These are phyloP conservation scores for Sequoiadendron giganteum DNA, from an alignment of 75 land plant species.

Conservation along the genomic window DNA sequence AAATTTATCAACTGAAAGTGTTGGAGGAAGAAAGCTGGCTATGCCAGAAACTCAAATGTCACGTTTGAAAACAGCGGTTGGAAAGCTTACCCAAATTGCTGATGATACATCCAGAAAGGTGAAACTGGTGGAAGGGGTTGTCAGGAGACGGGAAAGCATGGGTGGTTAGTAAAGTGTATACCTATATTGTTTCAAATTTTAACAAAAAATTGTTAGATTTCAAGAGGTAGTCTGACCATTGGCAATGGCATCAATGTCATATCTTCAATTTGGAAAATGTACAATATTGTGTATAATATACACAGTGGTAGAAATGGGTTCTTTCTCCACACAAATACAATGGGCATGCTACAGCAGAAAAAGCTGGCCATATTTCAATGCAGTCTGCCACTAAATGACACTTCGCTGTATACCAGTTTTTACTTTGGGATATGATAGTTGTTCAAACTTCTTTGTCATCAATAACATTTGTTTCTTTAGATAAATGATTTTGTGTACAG, in stretches of 20 bases:
- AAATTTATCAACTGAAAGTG: conserved; percentile 10
- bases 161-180: background rate
- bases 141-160: conserved; percentile 33
- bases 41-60: conserved; percentile 57
- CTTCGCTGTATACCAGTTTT: background rate
- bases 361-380: background rate
- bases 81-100: conserved; percentile 53
- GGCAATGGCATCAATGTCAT: background rate
- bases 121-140: conserved; percentile 45
- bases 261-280: background rate
- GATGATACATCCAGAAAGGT: conserved; percentile 60
- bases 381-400: background rate
- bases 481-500: too few species aligned
- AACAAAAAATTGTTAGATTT: background rate
- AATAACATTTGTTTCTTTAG: background rate
- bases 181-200: background rate
- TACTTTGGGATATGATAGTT: background rate
- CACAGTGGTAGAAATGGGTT: background rate
- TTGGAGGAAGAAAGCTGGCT: conserved; percentile 19
- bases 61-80: conserved; percentile 50
- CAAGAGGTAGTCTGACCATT: background rate
- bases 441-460: background rate
- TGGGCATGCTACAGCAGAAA: background rate
- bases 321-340: background rate
- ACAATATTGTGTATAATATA: conserved; percentile 8